Evolutionary conservation across 2,329 filamentous ascomycete genomes (phyloP).

Genomic region (Diaporthe sp.): DNA sequence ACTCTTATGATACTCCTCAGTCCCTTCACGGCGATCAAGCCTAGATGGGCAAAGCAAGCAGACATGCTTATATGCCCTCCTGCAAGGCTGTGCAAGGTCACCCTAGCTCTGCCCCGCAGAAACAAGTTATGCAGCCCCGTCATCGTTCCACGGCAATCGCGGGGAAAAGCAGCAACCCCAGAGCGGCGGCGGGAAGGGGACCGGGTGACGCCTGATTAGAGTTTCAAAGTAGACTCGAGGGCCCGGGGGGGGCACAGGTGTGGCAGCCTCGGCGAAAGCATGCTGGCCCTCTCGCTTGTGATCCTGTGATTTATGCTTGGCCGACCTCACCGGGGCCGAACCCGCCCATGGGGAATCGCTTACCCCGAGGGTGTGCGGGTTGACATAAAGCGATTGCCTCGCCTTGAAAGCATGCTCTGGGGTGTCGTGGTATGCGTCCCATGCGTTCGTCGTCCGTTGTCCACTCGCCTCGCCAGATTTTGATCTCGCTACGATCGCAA

Average conservation of each 20-base stretch:
- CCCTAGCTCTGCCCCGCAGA: slow-evolving; percentile 17
- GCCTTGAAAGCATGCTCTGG: background rate
- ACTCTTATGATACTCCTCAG: slow-evolving; percentile 8
- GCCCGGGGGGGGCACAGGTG: background rate
- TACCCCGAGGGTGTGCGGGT: slow-evolving; percentile 12
- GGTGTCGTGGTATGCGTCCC: background rate
- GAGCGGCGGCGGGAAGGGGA: background rate
- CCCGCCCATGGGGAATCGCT: slow-evolving; percentile 8
- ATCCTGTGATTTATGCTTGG: slow-evolving; percentile 28
- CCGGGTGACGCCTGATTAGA: slow-evolving; percentile 24
- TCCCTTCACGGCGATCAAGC: slow-evolving; percentile 16
- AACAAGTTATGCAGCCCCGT: slow-evolving; percentile 24
- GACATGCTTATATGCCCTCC: slow-evolving; percentile 20
- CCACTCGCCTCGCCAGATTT: background rate
- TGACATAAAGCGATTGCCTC: slow-evolving; percentile 23
- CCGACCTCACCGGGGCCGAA: slow-evolving; percentile 26
- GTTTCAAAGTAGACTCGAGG: slow-evolving; percentile 22
- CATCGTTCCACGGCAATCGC: slow-evolving; percentile 16
- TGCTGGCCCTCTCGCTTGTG: slow-evolving; percentile 18
- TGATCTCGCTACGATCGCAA: slow-evolving; percentile 4
- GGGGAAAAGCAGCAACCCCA: background rate
- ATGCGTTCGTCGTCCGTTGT: slow-evolving; percentile 19
- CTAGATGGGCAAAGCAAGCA: slow-evolving; percentile 1
- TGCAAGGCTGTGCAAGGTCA: slow-evolving; percentile 20
- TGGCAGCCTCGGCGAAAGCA: slow-evolving; percentile 30